Conservation (phyloP, 75 land plant species). For the Cryptomeria japonica region DNA sequence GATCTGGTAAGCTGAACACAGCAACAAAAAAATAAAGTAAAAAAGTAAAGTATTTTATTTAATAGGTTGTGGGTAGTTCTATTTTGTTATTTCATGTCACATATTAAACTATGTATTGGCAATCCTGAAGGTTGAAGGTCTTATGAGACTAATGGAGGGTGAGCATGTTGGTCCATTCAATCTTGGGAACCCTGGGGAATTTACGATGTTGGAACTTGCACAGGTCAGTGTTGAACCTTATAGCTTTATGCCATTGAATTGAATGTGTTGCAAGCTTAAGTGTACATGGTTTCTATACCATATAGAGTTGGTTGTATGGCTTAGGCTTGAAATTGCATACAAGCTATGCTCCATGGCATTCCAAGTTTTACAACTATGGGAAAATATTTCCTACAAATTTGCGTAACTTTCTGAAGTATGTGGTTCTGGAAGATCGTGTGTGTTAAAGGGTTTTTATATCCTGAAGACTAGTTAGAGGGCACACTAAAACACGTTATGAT, state of each 20-base stretch:
- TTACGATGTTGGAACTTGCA: conserved; percentile 89
- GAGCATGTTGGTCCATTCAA: conserved; percentile 93
- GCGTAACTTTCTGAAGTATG: background rate
- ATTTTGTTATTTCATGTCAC: background rate
- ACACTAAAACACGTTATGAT: too few relatives aligned
- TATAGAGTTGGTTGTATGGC: background rate
- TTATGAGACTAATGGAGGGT: conserved; percentile 86
- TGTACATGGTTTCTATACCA: background rate
- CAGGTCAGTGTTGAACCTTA: conserved; percentile 28
- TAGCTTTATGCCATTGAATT: background rate
- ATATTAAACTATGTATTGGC: background rate
- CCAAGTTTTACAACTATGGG: background rate
- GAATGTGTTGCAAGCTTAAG: too few relatives aligned
- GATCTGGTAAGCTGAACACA: conserved; percentile 44
- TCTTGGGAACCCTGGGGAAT: conserved; percentile 89
- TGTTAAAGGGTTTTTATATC: background rate
- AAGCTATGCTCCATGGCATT: background rate
- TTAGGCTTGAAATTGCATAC: background rate
- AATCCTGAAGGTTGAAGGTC: conserved; percentile 66
- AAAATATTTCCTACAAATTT: background rate
- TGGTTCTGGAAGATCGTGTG: background rate
- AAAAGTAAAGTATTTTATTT: background rate
- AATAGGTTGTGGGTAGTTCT: background rate
- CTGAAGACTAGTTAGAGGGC: background rate
- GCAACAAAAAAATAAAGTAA: background rate